Evolutionary conservation across 2,329 filamentous ascomycete species (phyloP).

Genomic region (Fonsecaea multimorphosa): DNA sequence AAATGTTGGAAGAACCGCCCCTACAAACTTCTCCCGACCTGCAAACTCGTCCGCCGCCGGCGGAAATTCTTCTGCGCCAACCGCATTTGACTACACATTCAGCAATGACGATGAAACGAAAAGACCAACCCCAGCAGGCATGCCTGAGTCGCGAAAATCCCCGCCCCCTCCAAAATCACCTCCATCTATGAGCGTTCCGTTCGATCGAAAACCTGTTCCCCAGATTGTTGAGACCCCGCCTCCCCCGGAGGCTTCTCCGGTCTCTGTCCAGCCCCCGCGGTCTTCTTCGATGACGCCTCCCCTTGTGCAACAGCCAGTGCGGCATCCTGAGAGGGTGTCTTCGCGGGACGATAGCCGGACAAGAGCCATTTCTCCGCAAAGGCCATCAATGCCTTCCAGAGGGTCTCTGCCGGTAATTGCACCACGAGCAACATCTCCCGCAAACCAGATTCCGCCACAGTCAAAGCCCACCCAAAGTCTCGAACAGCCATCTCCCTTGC

Average conservation of each 20-base stretch:
- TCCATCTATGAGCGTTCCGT: constrained; percentile 61
- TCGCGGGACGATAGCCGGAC: constrained; percentile 50
- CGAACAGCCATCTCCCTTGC: constrained; percentile 73
- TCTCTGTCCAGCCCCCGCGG: constrained; percentile 24
- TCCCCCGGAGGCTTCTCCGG: constrained; percentile 32
- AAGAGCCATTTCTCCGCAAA: constrained; percentile 50
- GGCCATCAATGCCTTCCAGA: constrained; percentile 47
- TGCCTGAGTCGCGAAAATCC: constrained; percentile 53
- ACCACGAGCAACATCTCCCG: constrained; percentile 34
- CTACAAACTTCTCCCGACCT: constrained; percentile 39
- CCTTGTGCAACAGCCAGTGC: constrained; percentile 42
- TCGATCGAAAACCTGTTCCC: constrained; percentile 57
- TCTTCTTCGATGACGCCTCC: constrained; percentile 39
- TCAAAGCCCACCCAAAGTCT: constrained; percentile 57
- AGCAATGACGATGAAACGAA: constrained; percentile 42
- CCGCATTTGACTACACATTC: constrained; percentile 42
- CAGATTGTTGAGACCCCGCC: constrained; percentile 55
- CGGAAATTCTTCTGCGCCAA: constrained; percentile 24
- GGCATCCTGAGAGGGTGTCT: constrained; percentile 60
- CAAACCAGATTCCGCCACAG: constrained; percentile 44
- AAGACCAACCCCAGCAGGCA: constrained; percentile 46
- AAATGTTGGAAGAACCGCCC: constrained; percentile 36
- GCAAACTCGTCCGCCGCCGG: constrained; percentile 26
- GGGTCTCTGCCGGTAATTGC: constrained; percentile 27
- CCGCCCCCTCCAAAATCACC: constrained; percentile 64